Percentiles rank a stretch among this genome's conserved stretches.
Conservation (phyloP, 805 yeast genomes). For the Tetrapisispora iriomotensis region DNA sequence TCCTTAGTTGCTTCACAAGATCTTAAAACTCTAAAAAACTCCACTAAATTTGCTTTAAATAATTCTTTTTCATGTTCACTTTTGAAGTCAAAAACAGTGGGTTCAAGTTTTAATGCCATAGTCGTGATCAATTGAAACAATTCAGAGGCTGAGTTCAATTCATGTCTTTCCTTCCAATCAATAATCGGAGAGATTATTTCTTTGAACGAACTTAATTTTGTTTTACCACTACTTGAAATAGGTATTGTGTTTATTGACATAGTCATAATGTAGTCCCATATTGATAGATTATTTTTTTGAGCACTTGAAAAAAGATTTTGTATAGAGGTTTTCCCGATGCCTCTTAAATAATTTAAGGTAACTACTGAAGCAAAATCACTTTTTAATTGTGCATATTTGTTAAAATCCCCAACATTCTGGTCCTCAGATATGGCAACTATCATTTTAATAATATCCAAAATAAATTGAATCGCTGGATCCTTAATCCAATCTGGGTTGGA, state of each 20-base stretch:
- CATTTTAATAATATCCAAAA: conserved; percentile 42
- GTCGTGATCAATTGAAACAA: conserved; percentile 29
- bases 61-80: conserved; percentile 14
- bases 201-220: conserved; percentile 23
- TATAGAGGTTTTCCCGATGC: conserved; percentile 17
- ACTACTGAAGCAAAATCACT: conserved; percentile 24
- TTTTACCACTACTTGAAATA: conserved; percentile 11
- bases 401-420: background rate
- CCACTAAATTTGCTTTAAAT: conserved; percentile 24
- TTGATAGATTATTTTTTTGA: conserved; percentile 7
- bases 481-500: conserved; percentile 44
- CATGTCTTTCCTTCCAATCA: background rate
- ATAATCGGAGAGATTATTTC: conserved; percentile 13
- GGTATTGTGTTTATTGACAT: conserved; percentile 12
- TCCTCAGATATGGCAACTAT: background rate
- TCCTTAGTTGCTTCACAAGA: conserved; percentile 21
- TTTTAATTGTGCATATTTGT: conserved; percentile 5
- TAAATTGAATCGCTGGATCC: conserved; percentile 27
- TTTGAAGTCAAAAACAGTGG: conserved; percentile 15
- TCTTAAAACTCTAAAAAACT: conserved; percentile 32
- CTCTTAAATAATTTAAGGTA: conserved; percentile 18
- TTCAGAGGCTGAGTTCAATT: conserved; percentile 26
- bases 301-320: conserved; percentile 15
- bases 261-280: conserved; percentile 20
- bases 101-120: conserved; percentile 30